phyloP scores from a whole-genome alignment of 345 rosid genomes.

The Salix dunnii region DNA sequence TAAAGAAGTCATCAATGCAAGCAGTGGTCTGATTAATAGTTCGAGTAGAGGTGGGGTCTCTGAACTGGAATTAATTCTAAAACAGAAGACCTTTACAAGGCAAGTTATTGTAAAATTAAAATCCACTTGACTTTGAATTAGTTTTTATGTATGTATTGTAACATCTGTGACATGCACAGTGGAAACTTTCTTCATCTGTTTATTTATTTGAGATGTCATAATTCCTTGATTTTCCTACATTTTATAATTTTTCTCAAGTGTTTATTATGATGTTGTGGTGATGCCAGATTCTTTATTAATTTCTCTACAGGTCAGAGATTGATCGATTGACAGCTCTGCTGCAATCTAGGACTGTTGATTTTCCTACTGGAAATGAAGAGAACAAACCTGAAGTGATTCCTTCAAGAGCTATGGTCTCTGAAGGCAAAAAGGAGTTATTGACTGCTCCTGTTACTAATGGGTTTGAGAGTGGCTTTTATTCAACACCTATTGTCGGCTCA shows the following conservation, averaged over 20 bases:
- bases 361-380: slow-evolving; percentile 37
- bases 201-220: background rate
- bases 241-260: background rate
- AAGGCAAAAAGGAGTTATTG: slow-evolving; percentile 31
- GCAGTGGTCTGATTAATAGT: slow-evolving; percentile 24
- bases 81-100: slow-evolving; percentile 81
- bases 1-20: slow-evolving; percentile 24
- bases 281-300: background rate
- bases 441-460: slow-evolving; percentile 36
- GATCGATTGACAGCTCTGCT: slow-evolving; percentile 70
- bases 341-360: slow-evolving; percentile 53
- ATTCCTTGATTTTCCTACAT: background rate
- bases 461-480: slow-evolving; percentile 29
- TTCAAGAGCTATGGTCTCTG: slow-evolving; percentile 25
- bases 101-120: slow-evolving; percentile 15
- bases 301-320: slow-evolving; percentile 68
- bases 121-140: background rate
- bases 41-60: slow-evolving; percentile 33
- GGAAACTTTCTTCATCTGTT: background rate
- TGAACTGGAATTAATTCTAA: slow-evolving; percentile 56
- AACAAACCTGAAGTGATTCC: slow-evolving; percentile 40
- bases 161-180: background rate
- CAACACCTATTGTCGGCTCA: slow-evolving; percentile 44
- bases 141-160: background rate
- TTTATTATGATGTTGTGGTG: background rate